Evolutionary conservation across 768 basidiomycete species (phyloP).

Genomic region (Kwoniella dejecticola): DNA sequence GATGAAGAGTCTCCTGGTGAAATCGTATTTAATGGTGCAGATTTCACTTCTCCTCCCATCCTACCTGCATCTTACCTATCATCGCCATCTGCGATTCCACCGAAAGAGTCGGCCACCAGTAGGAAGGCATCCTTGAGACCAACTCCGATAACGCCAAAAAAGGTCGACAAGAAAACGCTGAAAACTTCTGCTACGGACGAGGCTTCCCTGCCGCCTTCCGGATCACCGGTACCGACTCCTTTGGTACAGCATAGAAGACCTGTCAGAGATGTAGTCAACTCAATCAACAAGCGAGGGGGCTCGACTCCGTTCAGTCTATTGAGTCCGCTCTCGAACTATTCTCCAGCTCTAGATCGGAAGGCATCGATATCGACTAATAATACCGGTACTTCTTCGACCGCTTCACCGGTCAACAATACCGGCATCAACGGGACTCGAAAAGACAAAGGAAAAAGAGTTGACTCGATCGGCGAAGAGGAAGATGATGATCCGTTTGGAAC

Average conservation of each 20-base stretch:
- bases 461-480: background rate
- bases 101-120: no score
- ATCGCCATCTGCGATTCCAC: no score
- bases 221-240: slow-evolving; percentile 28
- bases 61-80: background rate
- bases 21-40: slow-evolving; percentile 31
- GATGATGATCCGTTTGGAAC: slow-evolving; percentile 10
- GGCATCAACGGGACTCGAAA: background rate
- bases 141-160: slow-evolving; percentile 5
- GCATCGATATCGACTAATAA: background rate
- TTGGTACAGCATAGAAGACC: slow-evolving; percentile 34
- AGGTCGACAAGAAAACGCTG: background rate
- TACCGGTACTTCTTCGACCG: no score
- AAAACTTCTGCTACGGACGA: slow-evolving; percentile 2
- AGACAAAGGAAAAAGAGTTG: background rate
- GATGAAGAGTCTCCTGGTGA: slow-evolving; percentile 19
- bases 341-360: slow-evolving; percentile 12
- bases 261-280: slow-evolving; percentile 44
- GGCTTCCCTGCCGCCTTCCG: slow-evolving; percentile 7
- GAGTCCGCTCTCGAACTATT: slow-evolving; percentile 35
- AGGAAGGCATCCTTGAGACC: background rate
- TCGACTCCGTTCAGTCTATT: slow-evolving; percentile 15
- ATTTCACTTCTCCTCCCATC: slow-evolving; percentile 17
- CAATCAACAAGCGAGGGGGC: slow-evolving; percentile 42
- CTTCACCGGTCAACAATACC: background rate